Evolutionary conservation across 805 yeast genomes (phyloP).

Genomic region (Candida alai): DNA sequence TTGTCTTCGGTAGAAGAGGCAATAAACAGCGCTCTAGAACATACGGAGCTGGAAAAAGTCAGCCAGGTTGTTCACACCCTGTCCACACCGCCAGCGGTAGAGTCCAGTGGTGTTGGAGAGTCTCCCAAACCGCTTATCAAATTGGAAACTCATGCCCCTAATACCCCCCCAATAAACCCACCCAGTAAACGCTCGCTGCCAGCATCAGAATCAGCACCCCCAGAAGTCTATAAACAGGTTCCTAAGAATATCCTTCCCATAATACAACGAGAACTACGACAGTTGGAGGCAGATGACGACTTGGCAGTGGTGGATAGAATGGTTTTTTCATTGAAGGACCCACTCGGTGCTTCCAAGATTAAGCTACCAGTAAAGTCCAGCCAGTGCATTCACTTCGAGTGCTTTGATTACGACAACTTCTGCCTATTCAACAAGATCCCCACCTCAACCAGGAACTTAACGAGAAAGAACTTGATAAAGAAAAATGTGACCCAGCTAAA

Average conservation of each 20-base stretch:
- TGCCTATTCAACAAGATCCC: conserved; percentile 37
- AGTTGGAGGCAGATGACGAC: conserved; percentile 22
- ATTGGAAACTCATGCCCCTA: too few relatives aligned
- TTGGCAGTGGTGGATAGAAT: conserved; percentile 33
- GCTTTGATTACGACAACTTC: conserved; percentile 41
- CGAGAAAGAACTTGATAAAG: conserved; percentile 20
- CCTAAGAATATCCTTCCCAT: conserved; percentile 28
- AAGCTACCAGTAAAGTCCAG: conserved; percentile 37
- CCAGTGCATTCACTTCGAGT: conserved; percentile 38
- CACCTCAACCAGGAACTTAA: conserved; percentile 23
- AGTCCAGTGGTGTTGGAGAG: too few relatives aligned
- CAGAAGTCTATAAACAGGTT: conserved; percentile 18
- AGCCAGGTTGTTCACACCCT: too few relatives aligned
- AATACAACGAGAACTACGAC: conserved; percentile 23
- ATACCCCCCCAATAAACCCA: too few relatives aligned
- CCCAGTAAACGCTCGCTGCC: too few relatives aligned
- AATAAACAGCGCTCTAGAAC: too few relatives aligned
- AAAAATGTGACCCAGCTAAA: conserved; percentile 8
- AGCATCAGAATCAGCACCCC: too few relatives aligned
- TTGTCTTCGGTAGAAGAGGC: too few relatives aligned
- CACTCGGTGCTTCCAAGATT: conserved; percentile 36
- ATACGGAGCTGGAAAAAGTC: too few relatives aligned
- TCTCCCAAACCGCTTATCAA: too few relatives aligned
- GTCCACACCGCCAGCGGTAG: too few relatives aligned
- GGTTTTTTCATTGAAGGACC: conserved; percentile 37